Percentiles rank a stretch among this genome's conserved stretches.
phyloP scores from a whole-genome alignment of 306 rosid species.

The Betula pendula region DNA sequence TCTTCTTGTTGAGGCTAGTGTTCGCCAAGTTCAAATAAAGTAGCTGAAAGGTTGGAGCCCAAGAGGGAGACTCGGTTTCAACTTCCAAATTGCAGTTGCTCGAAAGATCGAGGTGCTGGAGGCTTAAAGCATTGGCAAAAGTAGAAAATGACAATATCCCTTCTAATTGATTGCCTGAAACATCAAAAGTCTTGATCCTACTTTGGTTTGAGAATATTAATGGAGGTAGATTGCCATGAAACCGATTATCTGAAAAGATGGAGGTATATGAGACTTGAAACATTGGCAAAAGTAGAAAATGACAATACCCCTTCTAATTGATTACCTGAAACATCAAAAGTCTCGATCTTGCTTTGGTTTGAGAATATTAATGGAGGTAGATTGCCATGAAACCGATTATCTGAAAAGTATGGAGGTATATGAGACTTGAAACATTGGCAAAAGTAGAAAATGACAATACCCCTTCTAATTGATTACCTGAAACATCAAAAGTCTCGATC shows the following conservation, averaged over 20 bases:
- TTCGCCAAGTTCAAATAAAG: background rate
- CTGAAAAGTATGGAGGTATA: background rate
- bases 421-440: too few relatives aligned
- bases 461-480: too few relatives aligned
- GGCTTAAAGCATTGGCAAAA: too few relatives aligned
- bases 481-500: too few relatives aligned
- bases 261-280: background rate
- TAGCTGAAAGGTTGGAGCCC: background rate
- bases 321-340: background rate
- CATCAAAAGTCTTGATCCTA: rapidly evolving
- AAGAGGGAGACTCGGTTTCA: background rate
- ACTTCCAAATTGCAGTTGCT: background rate
- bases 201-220: too few relatives aligned
- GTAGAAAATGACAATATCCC: too few relatives aligned
- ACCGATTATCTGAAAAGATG: too few relatives aligned
- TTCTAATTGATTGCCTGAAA: too few relatives aligned
- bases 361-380: background rate
- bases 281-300: background rate
- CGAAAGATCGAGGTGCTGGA: background rate
- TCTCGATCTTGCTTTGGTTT: background rate
- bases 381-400: background rate
- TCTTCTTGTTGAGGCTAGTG: background rate
- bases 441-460: too few relatives aligned
- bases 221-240: too few relatives aligned
- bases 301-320: background rate